phyloP scores from a whole-genome alignment of 805 yeast genomes.

The Kuraishia ogatae region DNA sequence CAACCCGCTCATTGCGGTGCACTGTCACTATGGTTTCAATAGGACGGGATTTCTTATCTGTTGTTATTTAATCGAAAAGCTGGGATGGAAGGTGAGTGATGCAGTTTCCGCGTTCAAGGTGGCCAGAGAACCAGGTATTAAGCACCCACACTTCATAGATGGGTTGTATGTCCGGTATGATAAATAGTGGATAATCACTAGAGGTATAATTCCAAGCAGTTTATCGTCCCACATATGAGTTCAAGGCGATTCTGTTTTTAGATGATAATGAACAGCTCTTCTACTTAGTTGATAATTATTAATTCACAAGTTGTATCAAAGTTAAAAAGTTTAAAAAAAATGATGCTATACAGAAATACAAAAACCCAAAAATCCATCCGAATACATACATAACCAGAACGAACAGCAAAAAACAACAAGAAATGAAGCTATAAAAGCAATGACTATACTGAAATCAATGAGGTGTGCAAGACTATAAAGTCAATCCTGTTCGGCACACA shows the following conservation, averaged over 20 bases:
- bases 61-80: conserved; percentile 53
- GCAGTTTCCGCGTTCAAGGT: conserved; percentile 50
- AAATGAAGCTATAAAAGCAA: not conserved
- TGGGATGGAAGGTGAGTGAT: conserved; percentile 52
- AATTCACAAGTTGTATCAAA: not conserved
- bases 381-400: not conserved
- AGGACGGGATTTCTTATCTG: conserved; percentile 70
- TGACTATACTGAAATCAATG: not conserved
- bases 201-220: not conserved
- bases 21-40: conserved; percentile 79
- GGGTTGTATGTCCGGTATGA: conserved; percentile 62
- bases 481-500: not conserved
- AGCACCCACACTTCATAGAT: conserved; percentile 70
- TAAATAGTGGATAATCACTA: conserved; percentile 3
- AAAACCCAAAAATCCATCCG: not conserved
- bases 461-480: not conserved
- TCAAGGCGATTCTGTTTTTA: no score
- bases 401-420: not conserved
- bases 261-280: no score
- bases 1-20: conserved; percentile 47
- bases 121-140: conserved; percentile 64
- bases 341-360: not conserved
- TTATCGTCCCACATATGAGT: no score
- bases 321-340: no score
- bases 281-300: no score